Evolutionary conservation across 2,329 filamentous ascomycete species (phyloP).

Genomic region (Sclerotinia minor): DNA sequence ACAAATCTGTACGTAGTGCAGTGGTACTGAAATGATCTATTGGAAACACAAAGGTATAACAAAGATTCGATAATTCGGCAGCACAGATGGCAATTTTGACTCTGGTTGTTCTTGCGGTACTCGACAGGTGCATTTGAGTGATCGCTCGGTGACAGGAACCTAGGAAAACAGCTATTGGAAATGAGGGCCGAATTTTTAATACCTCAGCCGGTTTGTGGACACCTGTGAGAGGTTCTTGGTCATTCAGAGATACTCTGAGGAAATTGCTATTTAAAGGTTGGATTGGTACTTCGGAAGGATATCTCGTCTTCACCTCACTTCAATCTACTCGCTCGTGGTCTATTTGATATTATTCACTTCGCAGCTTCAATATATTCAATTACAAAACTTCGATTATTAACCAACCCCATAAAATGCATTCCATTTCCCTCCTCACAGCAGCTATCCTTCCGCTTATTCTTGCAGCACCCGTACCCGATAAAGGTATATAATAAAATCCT

Average conservation of each 20-base stretch:
- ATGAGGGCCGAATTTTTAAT: constrained; percentile 6
- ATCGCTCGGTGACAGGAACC: background rate
- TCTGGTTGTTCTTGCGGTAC: background rate
- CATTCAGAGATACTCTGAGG: too few relatives aligned
- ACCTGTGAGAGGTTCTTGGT: background rate
- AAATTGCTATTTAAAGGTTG: background rate
- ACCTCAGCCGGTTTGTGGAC: background rate
- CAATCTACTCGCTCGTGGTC: too few relatives aligned
- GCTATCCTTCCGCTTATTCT: constrained; percentile 5
- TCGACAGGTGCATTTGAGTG: background rate
- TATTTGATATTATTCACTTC: background rate
- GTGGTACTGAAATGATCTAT: background rate
- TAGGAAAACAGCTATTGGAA: background rate
- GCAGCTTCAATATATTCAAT: background rate
- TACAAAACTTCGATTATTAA: background rate
- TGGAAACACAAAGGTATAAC: background rate
- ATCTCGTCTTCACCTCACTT: background rate
- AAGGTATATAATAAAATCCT: background rate
- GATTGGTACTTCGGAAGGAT: background rate
- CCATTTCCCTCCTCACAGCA: constrained; percentile 1
- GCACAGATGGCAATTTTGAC: background rate
- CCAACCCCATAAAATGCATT: constrained; percentile 2
- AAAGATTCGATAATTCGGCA: constrained; percentile 13
- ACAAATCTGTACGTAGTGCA: background rate
- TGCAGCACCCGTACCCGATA: constrained; percentile 4